phyloP scores from a whole-genome alignment of 2,329 filamentous ascomycete species.

The Davidsoniella eucalypti region DNA sequence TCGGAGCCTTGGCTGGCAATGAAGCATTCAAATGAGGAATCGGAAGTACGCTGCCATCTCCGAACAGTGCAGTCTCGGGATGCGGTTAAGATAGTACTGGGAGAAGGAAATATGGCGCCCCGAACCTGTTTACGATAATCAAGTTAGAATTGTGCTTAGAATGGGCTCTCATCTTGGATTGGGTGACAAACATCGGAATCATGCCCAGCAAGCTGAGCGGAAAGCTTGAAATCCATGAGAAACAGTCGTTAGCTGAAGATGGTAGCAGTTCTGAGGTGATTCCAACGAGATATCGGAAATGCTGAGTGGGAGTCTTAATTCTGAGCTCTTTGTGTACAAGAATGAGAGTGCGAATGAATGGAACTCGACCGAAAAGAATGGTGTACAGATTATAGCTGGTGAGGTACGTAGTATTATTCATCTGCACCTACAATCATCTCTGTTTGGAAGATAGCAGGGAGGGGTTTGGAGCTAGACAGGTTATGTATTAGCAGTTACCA shows the following conservation, averaged over 20 bases:
- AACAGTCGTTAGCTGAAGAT: background rate
- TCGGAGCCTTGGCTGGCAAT: conserved; percentile 65
- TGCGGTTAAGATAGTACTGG: conserved; percentile 61
- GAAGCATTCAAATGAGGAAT: conserved; percentile 48
- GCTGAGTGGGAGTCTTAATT: no score
- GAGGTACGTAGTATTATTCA: no score
- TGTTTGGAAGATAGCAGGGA: no score
- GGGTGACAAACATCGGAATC: conserved; percentile 65
- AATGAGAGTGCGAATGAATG: no score
- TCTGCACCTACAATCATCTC: no score
- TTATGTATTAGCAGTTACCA: no score
- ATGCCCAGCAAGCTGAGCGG: conserved; percentile 75
- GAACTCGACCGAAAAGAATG: no score
- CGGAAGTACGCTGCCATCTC: conserved; percentile 59
- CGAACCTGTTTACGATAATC: conserved; percentile 48
- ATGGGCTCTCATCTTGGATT: background rate
- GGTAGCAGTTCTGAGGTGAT: no score
- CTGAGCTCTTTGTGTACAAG: no score
- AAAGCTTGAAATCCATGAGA: conserved; percentile 61
- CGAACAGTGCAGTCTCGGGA: conserved; percentile 86
- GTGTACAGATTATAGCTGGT: no score
- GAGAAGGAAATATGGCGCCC: conserved; percentile 59
- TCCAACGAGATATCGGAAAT: no score
- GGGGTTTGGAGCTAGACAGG: no score
- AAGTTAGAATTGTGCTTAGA: background rate